Base-by-base conservation (phyloP, 179 eudicot species). In the Silene noctiflora region DNA sequence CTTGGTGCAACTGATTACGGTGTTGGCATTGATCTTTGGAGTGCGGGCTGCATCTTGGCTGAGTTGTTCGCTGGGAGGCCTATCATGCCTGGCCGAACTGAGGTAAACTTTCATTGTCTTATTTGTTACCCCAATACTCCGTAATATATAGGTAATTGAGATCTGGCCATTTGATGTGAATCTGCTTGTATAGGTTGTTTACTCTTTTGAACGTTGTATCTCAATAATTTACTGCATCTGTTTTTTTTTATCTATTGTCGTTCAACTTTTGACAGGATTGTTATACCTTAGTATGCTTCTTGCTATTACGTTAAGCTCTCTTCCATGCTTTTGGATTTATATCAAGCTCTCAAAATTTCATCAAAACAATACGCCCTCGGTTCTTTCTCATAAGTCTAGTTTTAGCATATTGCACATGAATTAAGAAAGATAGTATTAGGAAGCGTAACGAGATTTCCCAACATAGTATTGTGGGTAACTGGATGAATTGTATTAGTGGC, bases 81-180 rank as follows among this genome's bases (percentile, higher is more conserved):
- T 75, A 91, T 91, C 74, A 91, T 91, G 96, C 94, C 96, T 74
- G 96, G 96, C 66, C 92, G 96, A 46, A 91, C 93, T 31, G 96
- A 91, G 94, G 96, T 91, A 80, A 39, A 60, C 46, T 5, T 60
- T 20, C 7, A 6, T 6, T 33, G 27, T 3, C 19, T 10, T 58
- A 21, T 33, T 12, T 24, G 66, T 22, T 24, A 53, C 58, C 11
- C 48, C 12, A 10, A 8, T 39, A 39, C 44, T 8, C 44, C 44
- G 9, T 68, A 6, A 22, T 31, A 22, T 31, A 11, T 14, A 5
- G 72, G 46, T 22, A 48, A 58, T 39, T 67, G 69, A 5, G 69
- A 33, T 39, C 51, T 35, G 58, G 39, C 20, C 60, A 22, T 17
- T 33, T 60, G 64, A 65, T 56, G 44, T 63, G 13, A 20, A 14